These are phyloP conservation scores for Zoysia pacifica DNA, from an alignment of 176 grass and related monocot genomes.

Conservation along the genomic window DNA sequence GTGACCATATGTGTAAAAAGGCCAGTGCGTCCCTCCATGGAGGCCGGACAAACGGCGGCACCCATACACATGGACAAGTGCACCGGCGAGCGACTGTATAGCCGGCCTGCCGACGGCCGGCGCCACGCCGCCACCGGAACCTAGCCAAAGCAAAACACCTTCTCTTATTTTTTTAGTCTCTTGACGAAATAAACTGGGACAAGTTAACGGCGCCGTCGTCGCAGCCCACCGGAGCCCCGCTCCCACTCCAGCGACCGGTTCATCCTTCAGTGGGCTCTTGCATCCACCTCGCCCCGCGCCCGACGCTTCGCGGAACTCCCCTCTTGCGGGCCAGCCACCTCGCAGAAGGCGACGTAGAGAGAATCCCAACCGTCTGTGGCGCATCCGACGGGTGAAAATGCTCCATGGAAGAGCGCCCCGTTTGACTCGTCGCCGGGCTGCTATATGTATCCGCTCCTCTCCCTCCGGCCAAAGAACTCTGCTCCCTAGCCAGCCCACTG, in stretches of 20 bases:
- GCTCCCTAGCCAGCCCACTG: not conserved
- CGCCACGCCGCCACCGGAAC: too few relatives aligned
- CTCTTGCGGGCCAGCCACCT: slow-evolving; percentile 25
- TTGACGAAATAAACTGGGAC: not conserved
- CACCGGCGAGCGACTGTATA: too few relatives aligned
- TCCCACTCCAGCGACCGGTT: slow-evolving; percentile 11
- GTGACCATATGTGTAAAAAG: too few relatives aligned
- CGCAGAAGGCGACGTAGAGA: slow-evolving; percentile 31
- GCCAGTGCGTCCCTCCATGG: too few relatives aligned
- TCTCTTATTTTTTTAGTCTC: too few relatives aligned
- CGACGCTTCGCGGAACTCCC: slow-evolving; percentile 42
- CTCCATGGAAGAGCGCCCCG: fast-evolving
- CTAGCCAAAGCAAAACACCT: too few relatives aligned
- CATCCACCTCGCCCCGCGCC: not conserved
- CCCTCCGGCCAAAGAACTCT: slow-evolving; percentile 17
- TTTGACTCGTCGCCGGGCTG: slow-evolving; percentile 49
- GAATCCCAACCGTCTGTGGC: not conserved
- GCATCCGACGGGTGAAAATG: not conserved
- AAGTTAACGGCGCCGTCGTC: slow-evolving; percentile 22
- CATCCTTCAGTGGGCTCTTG: slow-evolving; percentile 9
- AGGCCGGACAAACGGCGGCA: too few relatives aligned
- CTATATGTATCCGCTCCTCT: slow-evolving; percentile 46
- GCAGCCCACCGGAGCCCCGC: not conserved
- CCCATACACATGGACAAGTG: too few relatives aligned
- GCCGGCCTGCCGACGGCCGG: too few relatives aligned